Base-by-base conservation (phyloP, 345 rosid genomes). In the Citrus inodora region DNA sequence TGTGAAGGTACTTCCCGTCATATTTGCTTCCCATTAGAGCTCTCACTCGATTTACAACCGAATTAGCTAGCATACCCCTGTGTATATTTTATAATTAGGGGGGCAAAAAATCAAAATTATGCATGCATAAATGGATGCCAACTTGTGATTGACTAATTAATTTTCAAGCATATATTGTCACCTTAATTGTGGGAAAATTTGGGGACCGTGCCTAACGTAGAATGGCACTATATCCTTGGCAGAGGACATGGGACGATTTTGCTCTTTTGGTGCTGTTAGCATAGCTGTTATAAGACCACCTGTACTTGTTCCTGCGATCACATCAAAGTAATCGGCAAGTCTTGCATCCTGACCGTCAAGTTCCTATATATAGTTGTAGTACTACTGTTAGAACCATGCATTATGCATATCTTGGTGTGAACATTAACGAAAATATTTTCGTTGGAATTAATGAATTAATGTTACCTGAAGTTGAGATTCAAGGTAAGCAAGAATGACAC, bases 391-490 rank as follows among this genome's bases (percentile, higher is more conserved):
- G 58, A n/a, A 9, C 38, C 27, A 77, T 65, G n/a, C 7, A 33
- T 53, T 3, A 13, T 13, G 17, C 51, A 46, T 11, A 46, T 46
- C 51, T 46, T 3, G 51, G 51, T 46, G 4, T 46, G 51, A 46
- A 13, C 51, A 42, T 42, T 10, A 10, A 46, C 4, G 51, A 16
- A 38, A 67, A 37, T n/a, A 9, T 10, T n/a, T 30, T 13, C 22
- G 8, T 35, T 0, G 7, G 51, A 2, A 28, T 27, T 21, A 46
- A 46, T 11, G 14, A 46, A 25, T 22, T 6, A 53, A 6, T 6
- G 16, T 37, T 70, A 92, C 98, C 98, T 93, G 96, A 82, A 93
- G 93, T 74, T 93, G 84, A 61, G 91, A 87, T 79, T 93, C 94
- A n/a, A 93, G 94, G 73, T 73, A 82, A 55, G 80, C 84, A 35